A percentile compares a stretch with the other conserved stretches of the same genome.
Conservation (phyloP, 139 green algal species). For the Diplosphaera chodatii region DNA sequence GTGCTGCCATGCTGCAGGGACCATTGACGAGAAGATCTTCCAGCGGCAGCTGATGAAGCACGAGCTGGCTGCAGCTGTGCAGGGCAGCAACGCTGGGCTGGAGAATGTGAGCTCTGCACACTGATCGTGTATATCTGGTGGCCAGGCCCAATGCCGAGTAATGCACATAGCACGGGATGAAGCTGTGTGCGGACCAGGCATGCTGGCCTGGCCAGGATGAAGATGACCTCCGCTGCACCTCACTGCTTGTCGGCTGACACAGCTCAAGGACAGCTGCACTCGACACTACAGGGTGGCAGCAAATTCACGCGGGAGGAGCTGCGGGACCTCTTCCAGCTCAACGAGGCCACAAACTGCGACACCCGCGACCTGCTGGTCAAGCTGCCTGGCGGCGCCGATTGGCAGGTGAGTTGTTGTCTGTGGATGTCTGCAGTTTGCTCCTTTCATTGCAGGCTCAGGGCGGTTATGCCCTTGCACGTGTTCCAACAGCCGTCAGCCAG, state of each 20-base stretch:
- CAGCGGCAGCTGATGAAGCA: slow-evolving; percentile 77
- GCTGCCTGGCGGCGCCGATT: not conserved
- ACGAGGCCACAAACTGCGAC: slow-evolving; percentile 44
- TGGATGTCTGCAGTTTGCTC: no score
- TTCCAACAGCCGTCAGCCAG: no score
- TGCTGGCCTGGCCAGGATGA: no score
- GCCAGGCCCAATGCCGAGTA: no score
- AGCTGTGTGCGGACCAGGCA: no score
- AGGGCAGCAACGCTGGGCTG: no score
- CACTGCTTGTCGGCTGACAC: no score
- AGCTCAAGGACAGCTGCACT: not conserved
- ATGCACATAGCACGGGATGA: no score
- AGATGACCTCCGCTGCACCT: no score
- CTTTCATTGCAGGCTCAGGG: no score
- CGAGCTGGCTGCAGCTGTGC: slow-evolving; percentile 30
- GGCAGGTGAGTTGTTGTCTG: not conserved
- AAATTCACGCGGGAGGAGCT: slow-evolving; percentile 68
- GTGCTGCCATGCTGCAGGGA: slow-evolving; percentile 54
- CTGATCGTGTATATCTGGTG: not conserved
- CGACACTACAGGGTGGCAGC: not conserved
- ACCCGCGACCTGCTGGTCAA: slow-evolving; percentile 45
- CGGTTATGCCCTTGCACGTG: no score
- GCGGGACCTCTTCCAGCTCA: slow-evolving; percentile 59
- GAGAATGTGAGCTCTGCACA: not conserved
- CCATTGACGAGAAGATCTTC: slow-evolving; percentile 89